phyloP scores from a whole-genome alignment of 2,329 filamentous ascomycete species.

The Trichothecium sympodiale region DNA sequence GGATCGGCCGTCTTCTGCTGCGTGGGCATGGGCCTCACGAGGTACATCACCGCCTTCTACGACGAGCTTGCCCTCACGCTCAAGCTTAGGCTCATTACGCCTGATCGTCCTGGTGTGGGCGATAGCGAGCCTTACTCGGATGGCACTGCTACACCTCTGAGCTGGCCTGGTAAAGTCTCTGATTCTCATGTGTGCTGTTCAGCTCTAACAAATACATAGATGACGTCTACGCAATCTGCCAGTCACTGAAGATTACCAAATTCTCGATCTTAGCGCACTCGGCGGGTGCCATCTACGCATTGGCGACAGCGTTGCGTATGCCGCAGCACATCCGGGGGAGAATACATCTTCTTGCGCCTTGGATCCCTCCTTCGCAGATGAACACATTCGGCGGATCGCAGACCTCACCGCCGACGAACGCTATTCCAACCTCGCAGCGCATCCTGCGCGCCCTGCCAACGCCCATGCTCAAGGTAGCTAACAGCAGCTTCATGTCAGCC shows the following conservation, averaged over 20 bases:
- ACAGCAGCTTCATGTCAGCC: conserved; percentile 88
- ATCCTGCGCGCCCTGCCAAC: conserved; percentile 85
- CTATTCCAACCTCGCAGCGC: conserved; percentile 82
- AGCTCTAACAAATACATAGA: conserved; percentile 27
- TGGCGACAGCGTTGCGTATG: conserved; percentile 90
- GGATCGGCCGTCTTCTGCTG: conserved; percentile 93
- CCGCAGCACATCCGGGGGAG: conserved; percentile 90
- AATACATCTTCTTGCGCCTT: conserved; percentile 88
- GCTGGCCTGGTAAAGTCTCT: conserved; percentile 70
- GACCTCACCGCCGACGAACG: conserved; percentile 66
- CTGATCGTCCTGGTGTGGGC: conserved; percentile 87
- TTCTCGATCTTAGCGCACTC: conserved; percentile 96
- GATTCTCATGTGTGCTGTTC: background rate
- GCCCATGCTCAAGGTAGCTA: conserved; percentile 84
- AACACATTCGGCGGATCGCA: conserved; percentile 65
- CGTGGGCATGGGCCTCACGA: conserved; percentile 92
- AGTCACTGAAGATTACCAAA: conserved; percentile 81
- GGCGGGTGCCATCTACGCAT: conserved; percentile 92
- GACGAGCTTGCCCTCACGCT: conserved; percentile 87
- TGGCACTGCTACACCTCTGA: conserved; percentile 72
- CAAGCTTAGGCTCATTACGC: conserved; percentile 81
- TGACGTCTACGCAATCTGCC: conserved; percentile 90
- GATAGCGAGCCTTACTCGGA: conserved; percentile 80
- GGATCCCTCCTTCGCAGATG: conserved; percentile 94
- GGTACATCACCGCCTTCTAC: conserved; percentile 94